A percentile compares a stretch with the other conserved stretches of the same genome.
These are phyloP conservation scores for Yamadazyma conglobata DNA, from an alignment of 1,139 yeast genomes.

Conservation along the genomic window DNA sequence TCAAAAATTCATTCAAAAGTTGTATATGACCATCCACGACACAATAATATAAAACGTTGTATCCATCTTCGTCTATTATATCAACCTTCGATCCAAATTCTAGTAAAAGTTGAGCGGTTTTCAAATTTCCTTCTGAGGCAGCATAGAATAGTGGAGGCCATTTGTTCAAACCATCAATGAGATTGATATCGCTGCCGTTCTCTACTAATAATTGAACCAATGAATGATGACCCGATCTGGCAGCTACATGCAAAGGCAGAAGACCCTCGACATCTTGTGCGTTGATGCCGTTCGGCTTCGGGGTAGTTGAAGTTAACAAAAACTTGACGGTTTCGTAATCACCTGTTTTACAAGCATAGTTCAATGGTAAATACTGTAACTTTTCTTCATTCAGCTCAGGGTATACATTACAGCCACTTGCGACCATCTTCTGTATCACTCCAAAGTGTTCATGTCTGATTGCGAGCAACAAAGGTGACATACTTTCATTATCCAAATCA, in stretches of 20 bases:
- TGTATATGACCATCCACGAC: slow-evolving; percentile 90
- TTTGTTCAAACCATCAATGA: slow-evolving; percentile 76
- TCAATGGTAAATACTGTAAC: slow-evolving; percentile 73
- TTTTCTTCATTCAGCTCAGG: slow-evolving; percentile 50
- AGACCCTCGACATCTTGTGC: slow-evolving; percentile 85
- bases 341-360: slow-evolving; percentile 87
- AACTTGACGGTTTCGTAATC: slow-evolving; percentile 67
- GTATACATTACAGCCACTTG: slow-evolving; percentile 53
- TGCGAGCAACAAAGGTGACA: slow-evolving; percentile 78
- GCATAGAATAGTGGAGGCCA: slow-evolving; percentile 96
- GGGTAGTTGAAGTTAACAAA: slow-evolving; percentile 34
- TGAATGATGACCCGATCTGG: slow-evolving; percentile 74
- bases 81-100: slow-evolving; percentile 70
- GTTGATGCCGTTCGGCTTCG: slow-evolving; percentile 28
- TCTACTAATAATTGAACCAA: slow-evolving; percentile 65
- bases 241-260: slow-evolving; percentile 82
- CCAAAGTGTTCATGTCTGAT: slow-evolving; percentile 66
- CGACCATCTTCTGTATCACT: slow-evolving; percentile 40
- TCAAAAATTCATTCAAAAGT: slow-evolving; percentile 65
- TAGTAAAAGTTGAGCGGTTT: slow-evolving; percentile 68
- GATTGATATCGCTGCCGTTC: slow-evolving; percentile 77
- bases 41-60: slow-evolving; percentile 82
- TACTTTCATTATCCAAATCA: slow-evolving; percentile 64
- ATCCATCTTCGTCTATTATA: slow-evolving; percentile 78
- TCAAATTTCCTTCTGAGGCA: slow-evolving; percentile 77